These are phyloP conservation scores for Neurospora cerealis DNA, from an alignment of 495 filamentous ascomycete species.

Conservation along the genomic window DNA sequence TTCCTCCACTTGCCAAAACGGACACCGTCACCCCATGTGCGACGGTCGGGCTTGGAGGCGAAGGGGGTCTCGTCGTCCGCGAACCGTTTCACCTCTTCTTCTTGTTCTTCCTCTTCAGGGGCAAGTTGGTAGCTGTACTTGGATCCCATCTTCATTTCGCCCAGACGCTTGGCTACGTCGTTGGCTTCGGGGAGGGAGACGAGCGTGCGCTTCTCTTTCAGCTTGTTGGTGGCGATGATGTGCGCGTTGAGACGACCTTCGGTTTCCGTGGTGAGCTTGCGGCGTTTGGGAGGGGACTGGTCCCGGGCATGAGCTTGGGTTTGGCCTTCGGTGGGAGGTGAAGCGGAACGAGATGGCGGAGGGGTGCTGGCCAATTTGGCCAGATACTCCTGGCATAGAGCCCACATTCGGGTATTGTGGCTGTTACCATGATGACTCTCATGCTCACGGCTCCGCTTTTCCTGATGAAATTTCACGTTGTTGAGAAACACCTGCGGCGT, in stretches of 20 bases:
- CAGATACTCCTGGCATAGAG: neutral
- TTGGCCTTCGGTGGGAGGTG: neutral
- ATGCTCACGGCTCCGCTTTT: neutral
- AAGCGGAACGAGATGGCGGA: neutral
- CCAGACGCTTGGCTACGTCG: conserved; percentile 57
- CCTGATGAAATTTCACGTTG: neutral
- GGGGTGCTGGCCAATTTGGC: neutral
- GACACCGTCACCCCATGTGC: neutral
- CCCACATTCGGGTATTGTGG: neutral
- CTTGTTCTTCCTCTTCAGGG: neutral
- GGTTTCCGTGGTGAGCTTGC: neutral
- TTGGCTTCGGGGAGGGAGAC: conserved; percentile 64
- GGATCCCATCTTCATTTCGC: conserved; percentile 19
- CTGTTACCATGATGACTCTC: neutral
- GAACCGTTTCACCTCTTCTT: neutral
- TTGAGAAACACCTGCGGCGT: neutral
- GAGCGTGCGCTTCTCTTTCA: conserved; percentile 43
- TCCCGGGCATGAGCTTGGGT: neutral
- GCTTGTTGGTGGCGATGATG: neutral
- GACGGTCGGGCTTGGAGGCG: neutral
- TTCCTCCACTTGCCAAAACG: neutral
- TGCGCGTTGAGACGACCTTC: neutral
- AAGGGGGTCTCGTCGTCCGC: neutral
- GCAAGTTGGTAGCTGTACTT: conserved; percentile 11
- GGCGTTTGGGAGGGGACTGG: neutral